Evolutionary conservation across 2,329 filamentous ascomycete species (phyloP).

Genomic region (Celoporthe dispersa): DNA sequence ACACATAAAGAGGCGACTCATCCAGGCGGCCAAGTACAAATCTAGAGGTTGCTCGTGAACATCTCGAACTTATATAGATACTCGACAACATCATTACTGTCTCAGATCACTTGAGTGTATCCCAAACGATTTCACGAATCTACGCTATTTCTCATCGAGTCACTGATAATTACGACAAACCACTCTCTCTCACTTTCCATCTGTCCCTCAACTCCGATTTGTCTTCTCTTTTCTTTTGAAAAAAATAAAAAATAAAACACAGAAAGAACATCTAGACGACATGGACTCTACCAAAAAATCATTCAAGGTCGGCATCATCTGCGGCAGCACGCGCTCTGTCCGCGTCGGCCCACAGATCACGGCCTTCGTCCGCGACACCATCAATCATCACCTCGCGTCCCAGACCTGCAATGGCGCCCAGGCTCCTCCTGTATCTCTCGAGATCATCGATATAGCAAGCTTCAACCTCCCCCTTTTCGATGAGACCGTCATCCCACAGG

Average conservation of each 20-base stretch:
- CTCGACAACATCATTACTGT: not conserved
- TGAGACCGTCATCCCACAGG: conserved; percentile 40
- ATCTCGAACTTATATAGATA: not conserved
- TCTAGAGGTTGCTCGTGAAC: not conserved
- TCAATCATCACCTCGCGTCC: conserved; percentile 27
- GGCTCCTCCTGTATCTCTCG: conserved; percentile 11
- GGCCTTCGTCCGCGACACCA: conserved; percentile 30
- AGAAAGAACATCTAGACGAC: not conserved
- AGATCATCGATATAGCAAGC: conserved; percentile 38
- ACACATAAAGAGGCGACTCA: not conserved
- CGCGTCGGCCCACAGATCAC: conserved; percentile 34
- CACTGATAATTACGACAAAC: not conserved
- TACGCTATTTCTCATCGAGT: not conserved
- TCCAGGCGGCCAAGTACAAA: not conserved
- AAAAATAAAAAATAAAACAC: not conserved
- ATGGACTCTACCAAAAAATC: conserved; percentile 14
- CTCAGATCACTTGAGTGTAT: not conserved
- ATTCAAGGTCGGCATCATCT: conserved; percentile 35
- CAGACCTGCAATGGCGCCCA: not conserved
- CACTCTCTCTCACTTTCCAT: not conserved
- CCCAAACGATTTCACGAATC: not conserved
- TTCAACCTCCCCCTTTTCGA: conserved; percentile 43
- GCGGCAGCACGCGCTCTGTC: conserved; percentile 34
- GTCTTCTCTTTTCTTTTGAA: not conserved
- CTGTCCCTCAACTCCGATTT: not conserved